A percentile compares a stretch with the other conserved stretches of the same genome.
phyloP scores from a whole-genome alignment of 192 early-diverging fungal genomes.

The Chytriomyces confervae region DNA sequence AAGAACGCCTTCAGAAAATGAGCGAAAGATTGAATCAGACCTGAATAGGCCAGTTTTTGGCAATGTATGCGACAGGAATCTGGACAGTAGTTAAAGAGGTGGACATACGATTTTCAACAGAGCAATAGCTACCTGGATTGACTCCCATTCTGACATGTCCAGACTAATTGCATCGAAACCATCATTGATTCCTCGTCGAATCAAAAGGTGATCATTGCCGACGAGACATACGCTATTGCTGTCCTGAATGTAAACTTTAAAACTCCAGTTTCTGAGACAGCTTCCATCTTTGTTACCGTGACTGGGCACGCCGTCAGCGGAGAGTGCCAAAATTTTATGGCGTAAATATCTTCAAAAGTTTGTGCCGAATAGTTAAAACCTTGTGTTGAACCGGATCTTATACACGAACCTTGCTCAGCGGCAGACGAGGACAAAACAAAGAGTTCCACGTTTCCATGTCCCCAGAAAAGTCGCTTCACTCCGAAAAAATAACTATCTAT shows the following conservation, averaged over 20 bases:
- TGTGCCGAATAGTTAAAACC: no score
- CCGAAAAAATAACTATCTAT: constrained; percentile 17
- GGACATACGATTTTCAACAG: constrained; percentile 14
- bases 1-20: constrained; percentile 6
- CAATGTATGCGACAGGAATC: constrained; percentile 76
- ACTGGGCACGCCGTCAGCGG: constrained; percentile 43
- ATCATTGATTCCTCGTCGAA: constrained; percentile 70
- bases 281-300: constrained; percentile 6
- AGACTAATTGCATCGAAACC: constrained; percentile 70
- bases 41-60: constrained; percentile 82
- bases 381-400: background rate
- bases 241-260: background rate
- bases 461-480: constrained; percentile 56
- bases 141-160: constrained; percentile 74
- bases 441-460: constrained; percentile 67
- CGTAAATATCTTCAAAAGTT: constrained; percentile 45
- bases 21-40: constrained; percentile 45
- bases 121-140: constrained; percentile 61
- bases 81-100: constrained; percentile 19
- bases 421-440: constrained; percentile 62
- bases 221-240: constrained; percentile 59
- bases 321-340: constrained; percentile 64
- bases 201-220: constrained; percentile 68
- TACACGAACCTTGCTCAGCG: constrained; percentile 37
- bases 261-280: no score